These are phyloP conservation scores for Cinchona pubescens DNA, from an alignment of 257 asterid species.

Conservation along the genomic window DNA sequence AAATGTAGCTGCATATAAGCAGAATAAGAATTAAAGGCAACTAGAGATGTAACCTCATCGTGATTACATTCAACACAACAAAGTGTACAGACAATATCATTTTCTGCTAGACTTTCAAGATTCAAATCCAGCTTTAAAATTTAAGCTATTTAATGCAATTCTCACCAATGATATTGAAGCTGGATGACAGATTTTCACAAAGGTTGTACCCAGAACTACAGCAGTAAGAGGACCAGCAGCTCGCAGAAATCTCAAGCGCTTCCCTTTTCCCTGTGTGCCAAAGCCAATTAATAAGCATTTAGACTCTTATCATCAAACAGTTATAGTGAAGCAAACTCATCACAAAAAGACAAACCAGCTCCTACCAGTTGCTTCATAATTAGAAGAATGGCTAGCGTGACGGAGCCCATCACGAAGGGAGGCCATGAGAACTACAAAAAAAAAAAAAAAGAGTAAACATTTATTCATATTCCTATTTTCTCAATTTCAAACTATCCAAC, in stretches of 20 bases:
- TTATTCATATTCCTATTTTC: neutral
- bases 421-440: slow-evolving; percentile 77
- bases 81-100: neutral
- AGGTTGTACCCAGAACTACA: slow-evolving; percentile 75
- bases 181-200: slow-evolving; percentile 71
- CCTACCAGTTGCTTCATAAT: slow-evolving; percentile 89
- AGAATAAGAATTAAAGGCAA: neutral
- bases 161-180: slow-evolving; percentile 91
- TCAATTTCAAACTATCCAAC: neutral
- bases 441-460: neutral
- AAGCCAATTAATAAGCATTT: slow-evolving; percentile 27
- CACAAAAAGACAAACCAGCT: slow-evolving; percentile 13
- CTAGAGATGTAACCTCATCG: neutral
- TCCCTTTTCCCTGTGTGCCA: slow-evolving; percentile 69
- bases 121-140: slow-evolving; percentile 12
- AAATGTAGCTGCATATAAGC: neutral
- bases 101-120: slow-evolving; percentile 8
- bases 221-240: slow-evolving; percentile 99
- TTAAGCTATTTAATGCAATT: slow-evolving; percentile 27
- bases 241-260: slow-evolving; percentile 65
- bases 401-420: slow-evolving; percentile 89
- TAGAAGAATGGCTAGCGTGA: slow-evolving; percentile 67
- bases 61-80: neutral
- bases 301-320: slow-evolving; percentile 14
- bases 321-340: slow-evolving; percentile 15